A percentile compares a stretch with the other conserved stretches of the same genome.
phyloP scores from a whole-genome alignment of 2,329 filamentous ascomycete species.

The Corniculantispora saksenae region DNA sequence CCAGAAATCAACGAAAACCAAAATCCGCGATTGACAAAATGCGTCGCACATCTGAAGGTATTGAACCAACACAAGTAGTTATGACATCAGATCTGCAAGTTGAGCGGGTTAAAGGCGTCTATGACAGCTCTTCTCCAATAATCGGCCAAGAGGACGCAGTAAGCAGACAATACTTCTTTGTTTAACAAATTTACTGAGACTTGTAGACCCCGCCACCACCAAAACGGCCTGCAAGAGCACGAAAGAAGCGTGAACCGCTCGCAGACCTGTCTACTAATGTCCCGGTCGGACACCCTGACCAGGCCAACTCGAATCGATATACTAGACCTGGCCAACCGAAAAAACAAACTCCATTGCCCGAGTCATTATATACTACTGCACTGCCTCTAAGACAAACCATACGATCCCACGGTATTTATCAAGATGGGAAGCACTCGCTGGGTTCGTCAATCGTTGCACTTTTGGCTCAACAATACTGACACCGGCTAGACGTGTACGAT shows the following conservation, averaged over 20 bases:
- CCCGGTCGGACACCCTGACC: constrained; percentile 25
- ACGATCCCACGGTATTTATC: constrained; percentile 1
- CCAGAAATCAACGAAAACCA: constrained; percentile 77
- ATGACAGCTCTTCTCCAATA: constrained; percentile 56
- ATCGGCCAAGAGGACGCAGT: constrained; percentile 46
- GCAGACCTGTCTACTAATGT: constrained; percentile 38
- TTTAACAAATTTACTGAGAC: not conserved
- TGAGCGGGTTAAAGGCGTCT: constrained; percentile 57
- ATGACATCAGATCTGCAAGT: constrained; percentile 56
- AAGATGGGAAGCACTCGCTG: not conserved
- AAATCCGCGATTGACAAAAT: constrained; percentile 69
- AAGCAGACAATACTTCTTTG: constrained; percentile 25
- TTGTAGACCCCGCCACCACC: constrained; percentile 30
- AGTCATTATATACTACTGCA: not conserved
- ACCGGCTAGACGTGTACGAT: constrained; percentile 10
- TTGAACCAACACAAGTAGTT: constrained; percentile 66
- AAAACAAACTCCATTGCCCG: not conserved
- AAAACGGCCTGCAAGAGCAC: constrained; percentile 31
- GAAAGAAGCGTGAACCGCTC: constrained; percentile 35
- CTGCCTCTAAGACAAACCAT: not conserved
- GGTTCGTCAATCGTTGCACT: not conserved
- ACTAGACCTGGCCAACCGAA: not conserved
- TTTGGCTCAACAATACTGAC: constrained; percentile 1
- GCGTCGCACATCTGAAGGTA: constrained; percentile 61
- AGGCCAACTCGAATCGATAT: not conserved